These are phyloP conservation scores for Elaeis guineensis DNA, from an alignment of 176 grass and related monocot genomes.

Conservation along the genomic window DNA sequence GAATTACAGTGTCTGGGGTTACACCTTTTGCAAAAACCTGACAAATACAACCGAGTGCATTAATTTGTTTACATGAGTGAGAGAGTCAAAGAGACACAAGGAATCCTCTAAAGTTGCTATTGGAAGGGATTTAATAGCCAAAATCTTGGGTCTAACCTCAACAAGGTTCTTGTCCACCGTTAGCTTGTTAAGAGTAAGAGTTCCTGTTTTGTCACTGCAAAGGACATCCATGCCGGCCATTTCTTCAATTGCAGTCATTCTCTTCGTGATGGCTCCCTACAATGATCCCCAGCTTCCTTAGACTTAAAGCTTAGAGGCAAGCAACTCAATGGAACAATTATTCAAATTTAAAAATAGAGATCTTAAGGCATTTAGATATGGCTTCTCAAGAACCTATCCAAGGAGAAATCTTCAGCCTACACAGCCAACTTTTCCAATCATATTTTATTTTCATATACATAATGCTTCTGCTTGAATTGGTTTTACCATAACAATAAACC, in stretches of 20 bases:
- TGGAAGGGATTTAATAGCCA: not conserved
- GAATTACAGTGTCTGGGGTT: conserved; percentile 47
- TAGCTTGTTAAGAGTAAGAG: conserved; percentile 61
- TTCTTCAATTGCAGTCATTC: conserved; percentile 90
- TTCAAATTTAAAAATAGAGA: no score
- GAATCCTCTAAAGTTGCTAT: not conserved
- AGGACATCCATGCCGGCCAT: conserved; percentile 91
- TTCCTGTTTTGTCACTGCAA: conserved; percentile 86
- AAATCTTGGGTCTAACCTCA: conserved; percentile 20
- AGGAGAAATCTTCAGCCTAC: no score
- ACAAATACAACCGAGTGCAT: not conserved
- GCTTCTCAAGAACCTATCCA: no score
- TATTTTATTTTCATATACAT: no score
- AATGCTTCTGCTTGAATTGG: no score
- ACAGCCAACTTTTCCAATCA: no score
- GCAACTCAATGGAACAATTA: no score
- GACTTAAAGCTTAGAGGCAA: no score
- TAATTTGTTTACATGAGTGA: not conserved
- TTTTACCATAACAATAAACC: no score
- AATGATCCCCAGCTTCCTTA: not conserved
- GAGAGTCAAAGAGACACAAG: not conserved
- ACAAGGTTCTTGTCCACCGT: conserved; percentile 66
- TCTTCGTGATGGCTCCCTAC: conserved; percentile 76
- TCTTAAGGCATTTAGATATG: no score
- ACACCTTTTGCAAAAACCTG: conserved; percentile 57